These are phyloP conservation scores for Penicillium sumatraense DNA, from an alignment of 2,329 filamentous ascomycete genomes.

Conservation along the genomic window DNA sequence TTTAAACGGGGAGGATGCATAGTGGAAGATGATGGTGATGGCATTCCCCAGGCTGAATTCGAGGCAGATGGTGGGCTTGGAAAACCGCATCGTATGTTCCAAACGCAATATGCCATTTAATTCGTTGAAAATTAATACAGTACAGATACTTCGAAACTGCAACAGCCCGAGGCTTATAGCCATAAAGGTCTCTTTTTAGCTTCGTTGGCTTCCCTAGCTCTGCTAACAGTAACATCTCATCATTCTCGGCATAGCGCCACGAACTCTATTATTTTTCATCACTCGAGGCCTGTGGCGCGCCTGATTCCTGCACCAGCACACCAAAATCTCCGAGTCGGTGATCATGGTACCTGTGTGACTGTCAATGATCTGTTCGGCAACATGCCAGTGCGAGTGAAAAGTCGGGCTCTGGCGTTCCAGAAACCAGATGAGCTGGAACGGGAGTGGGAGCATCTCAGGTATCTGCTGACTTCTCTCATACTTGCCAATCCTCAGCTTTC, in stretches of 20 bases:
- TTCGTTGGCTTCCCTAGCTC: slow-evolving; percentile 74
- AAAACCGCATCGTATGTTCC: slow-evolving; percentile 67
- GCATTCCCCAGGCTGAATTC: slow-evolving; percentile 78
- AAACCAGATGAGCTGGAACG: slow-evolving; percentile 59
- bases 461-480: slow-evolving; percentile 65
- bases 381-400: slow-evolving; percentile 88
- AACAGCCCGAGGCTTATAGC: slow-evolving; percentile 62
- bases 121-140: slow-evolving; percentile 8
- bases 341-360: slow-evolving; percentile 74
- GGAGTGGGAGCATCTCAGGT: slow-evolving; percentile 69
- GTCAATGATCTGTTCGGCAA: slow-evolving; percentile 85
- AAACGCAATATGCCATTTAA: slow-evolving; percentile 34
- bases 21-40: slow-evolving; percentile 82
- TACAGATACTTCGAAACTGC: slow-evolving; percentile 78
- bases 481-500: slow-evolving; percentile 68
- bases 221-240: slow-evolving; percentile 77
- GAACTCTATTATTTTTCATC: slow-evolving; percentile 71
- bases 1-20: slow-evolving; percentile 75
- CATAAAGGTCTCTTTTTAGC: slow-evolving; percentile 75
- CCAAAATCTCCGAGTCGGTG: slow-evolving; percentile 59
- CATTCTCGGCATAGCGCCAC: slow-evolving; percentile 56
- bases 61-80: slow-evolving; percentile 70
- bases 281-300: slow-evolving; percentile 67
- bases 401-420: slow-evolving; percentile 63
- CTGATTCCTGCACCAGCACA: slow-evolving; percentile 64